Base-by-base conservation (phyloP, 1,139 yeast genomes). In the Geotrichum klebahnii region DNA sequence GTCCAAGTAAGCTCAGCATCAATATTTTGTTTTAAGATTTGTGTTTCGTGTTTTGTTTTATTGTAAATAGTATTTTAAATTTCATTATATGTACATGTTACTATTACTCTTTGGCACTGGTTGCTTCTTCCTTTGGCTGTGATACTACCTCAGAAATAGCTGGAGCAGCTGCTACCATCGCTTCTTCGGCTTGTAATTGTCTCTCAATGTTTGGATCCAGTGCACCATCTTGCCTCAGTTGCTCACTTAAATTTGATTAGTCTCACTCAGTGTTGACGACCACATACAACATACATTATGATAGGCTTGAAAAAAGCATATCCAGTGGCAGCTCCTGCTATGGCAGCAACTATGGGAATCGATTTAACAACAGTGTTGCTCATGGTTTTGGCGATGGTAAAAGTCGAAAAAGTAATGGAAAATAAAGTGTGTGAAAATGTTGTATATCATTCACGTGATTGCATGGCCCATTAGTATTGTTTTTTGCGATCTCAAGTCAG, bases 1-100 rank as follows among this genome's bases (percentile, higher is more conserved):
- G 70, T 61, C 58, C 55, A 63, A 57, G 50, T 60, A 55, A 20
- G 29, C 19, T 24, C 12, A 23, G 44, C 40, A 17, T 17, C 8
- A 22, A 4, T 29, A 23, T n/a, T 17, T 31, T 38, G 37, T 31
- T 19, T 29, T 16, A 14, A n/a, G n/a, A n/a, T n/a, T n/a, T 41
- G 28, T n/a, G 31, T 42, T 5, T 42, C 14, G 23, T 3, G 33
- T 28, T 40, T 10, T 3, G 10, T 28, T 29, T 10, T 29, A 9
- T 32, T 31, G 22, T 43, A 9, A 41, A 41, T 31, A 41, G 37
- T 41, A 10, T 29, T 16, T 24, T 16, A 41, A 41, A 16, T 12
- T 33, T 33, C 31, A 34, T 35, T 43, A n/a, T 32, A 34, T 43
- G 22, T 24, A 43, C 23, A 19, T 22, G 31, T 20, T 20, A 9